phyloP scores from a whole-genome alignment of 441 rosid species.

The Cnidoscolus chayamansa region DNA sequence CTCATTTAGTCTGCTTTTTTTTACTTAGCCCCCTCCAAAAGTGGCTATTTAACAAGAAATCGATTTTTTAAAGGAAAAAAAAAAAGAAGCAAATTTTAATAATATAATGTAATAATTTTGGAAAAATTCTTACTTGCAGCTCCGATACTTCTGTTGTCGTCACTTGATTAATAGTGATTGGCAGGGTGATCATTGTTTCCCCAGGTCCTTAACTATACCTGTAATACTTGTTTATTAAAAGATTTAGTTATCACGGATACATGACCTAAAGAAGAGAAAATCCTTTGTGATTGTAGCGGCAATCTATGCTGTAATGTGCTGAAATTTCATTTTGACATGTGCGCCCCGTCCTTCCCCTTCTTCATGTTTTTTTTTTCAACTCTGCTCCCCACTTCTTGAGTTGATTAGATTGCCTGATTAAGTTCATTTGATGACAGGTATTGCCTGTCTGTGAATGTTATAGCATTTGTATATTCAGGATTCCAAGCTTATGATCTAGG shows the following conservation, averaged over 20 bases:
- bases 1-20: background rate
- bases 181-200: background rate
- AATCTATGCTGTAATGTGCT: background rate
- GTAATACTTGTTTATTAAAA: background rate
- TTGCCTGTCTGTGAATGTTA: slow-evolving; percentile 75
- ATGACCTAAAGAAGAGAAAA: background rate
- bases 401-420: background rate
- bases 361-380: background rate
- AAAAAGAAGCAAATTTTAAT: background rate
- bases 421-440: slow-evolving; percentile 48
- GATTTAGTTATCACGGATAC: background rate
- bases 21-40: background rate
- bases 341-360: background rate
- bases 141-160: background rate
- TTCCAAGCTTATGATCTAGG: slow-evolving; percentile 69
- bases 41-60: background rate
- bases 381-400: background rate
- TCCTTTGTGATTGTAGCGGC: background rate
- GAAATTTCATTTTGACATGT: background rate
- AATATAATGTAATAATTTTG: background rate
- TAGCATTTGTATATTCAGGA: slow-evolving; percentile 69
- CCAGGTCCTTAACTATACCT: background rate
- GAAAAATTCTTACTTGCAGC: background rate
- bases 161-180: background rate
- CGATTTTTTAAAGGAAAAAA: background rate